Evolutionary conservation across 1,284 basidiomycete species (phyloP), one percentile per base, ranked within the genome.

Genomic region (Ceratobasidium papillatum): DNA sequence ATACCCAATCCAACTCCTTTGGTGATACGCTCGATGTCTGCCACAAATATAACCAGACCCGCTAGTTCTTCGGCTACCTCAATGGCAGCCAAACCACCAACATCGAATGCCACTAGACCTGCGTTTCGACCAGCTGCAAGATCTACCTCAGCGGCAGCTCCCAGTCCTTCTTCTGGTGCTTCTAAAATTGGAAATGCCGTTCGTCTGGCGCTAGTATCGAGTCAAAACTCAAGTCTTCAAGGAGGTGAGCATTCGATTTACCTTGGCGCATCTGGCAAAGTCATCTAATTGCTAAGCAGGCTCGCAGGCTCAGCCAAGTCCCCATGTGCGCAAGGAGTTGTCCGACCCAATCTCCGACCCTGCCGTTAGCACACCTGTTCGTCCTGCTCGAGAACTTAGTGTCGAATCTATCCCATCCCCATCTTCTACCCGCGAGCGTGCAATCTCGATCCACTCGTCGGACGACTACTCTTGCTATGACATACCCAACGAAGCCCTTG

Each of bases 381-480:
- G 63, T 9, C 59, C 59, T 4, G 25, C 54, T 36, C 68, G 68
- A 32, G 56, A 43, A 36, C 30, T 25, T 32, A 73, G 69, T 38
- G 43, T 73, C 5, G 69, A 73, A 25, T 73, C 69, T 17, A 73
- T 73, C 25, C 45, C 56, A 52, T 73, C 69, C n/a, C 69, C 69
- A 17, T 71, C 68, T 17, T 45, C 58, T 3, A 45, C 58, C 30
- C 69, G 69, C 19, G 47, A 73, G 47, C 69, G 69, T 14, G 69
- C 69, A 34, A 73, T 73, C n/a, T 73, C 69, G 19, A 47, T 73
- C 17, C 69, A 73, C 45, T 73, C 69, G 14, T 73, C 69, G 2
- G 69, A 73, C 22, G 68, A 71, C 22, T 73, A 73, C 47, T 61
- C 58, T 25, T 73, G 69, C 34, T 73, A 73, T 22, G 69, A 73